Percentiles rank a stretch among this genome's conserved stretches.
phyloP scores from a whole-genome alignment of 1,284 basidiomycete species.

The Heterobasidion parviporum region DNA sequence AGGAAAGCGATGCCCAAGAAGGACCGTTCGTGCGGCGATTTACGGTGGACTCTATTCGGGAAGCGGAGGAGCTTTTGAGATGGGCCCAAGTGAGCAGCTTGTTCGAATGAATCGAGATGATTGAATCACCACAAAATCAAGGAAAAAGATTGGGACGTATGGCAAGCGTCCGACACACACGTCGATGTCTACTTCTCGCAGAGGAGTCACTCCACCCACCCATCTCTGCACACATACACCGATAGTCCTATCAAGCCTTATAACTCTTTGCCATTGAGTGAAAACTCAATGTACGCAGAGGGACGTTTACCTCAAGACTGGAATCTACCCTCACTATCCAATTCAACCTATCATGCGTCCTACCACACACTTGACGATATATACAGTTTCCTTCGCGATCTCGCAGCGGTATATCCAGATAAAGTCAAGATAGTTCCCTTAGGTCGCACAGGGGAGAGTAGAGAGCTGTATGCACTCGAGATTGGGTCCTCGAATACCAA shows the following conservation, averaged over 20 bases:
- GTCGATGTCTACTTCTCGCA: constrained; percentile 16
- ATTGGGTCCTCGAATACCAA: constrained; percentile 22
- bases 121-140: constrained; percentile 2
- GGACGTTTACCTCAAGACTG: constrained; percentile 7
- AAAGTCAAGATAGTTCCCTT: constrained; percentile 31
- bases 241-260: constrained; percentile 4
- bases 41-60: neutral
- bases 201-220: constrained; percentile 1
- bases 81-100: constrained; percentile 11
- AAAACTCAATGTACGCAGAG: neutral
- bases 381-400: constrained; percentile 39
- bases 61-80: constrained; percentile 10
- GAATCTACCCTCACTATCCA: constrained; percentile 22
- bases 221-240: constrained; percentile 1
- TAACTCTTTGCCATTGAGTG: neutral
- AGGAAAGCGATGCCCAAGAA: too few species aligned
- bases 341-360: constrained; percentile 36
- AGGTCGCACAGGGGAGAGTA: constrained; percentile 44
- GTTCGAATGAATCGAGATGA: neutral
- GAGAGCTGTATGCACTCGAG: constrained; percentile 45
- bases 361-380: constrained; percentile 52
- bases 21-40: constrained; percentile 8
- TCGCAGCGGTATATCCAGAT: constrained; percentile 34
- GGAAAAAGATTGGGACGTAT: constrained; percentile 19
- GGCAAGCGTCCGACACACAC: constrained; percentile 17